Percentiles rank a stretch among this genome's conserved stretches.
Evolutionary conservation across 805 yeast genomes (phyloP).

Genomic region (Starmerella vaccinii): DNA sequence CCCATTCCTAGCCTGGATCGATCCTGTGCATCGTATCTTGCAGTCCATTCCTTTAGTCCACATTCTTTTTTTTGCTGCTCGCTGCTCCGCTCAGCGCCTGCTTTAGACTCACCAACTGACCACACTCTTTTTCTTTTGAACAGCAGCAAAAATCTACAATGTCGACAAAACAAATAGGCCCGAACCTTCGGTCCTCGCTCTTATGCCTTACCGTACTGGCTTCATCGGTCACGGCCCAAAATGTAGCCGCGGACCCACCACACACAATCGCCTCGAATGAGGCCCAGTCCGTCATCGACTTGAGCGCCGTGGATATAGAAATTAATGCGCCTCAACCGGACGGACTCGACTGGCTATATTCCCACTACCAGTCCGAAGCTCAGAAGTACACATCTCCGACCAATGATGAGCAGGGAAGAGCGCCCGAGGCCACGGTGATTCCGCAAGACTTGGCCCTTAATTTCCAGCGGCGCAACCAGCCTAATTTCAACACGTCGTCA

Average conservation of each 20-base stretch:
- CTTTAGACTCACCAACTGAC: conserved; percentile 1
- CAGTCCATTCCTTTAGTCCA: not conserved
- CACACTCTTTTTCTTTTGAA: not conserved
- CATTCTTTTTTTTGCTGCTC: not conserved
- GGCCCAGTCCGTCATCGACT: not conserved
- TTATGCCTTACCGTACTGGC: not conserved
- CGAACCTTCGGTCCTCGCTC: not conserved
- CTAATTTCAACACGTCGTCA: conserved; percentile 1
- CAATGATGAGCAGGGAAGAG: not conserved
- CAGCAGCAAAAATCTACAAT: not conserved
- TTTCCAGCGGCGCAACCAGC: conserved; percentile 1
- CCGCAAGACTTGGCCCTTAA: not conserved
- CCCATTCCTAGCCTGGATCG: not conserved
- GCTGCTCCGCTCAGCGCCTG: not conserved
- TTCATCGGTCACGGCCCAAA: not conserved
- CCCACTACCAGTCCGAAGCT: not conserved
- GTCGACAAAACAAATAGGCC: not conserved
- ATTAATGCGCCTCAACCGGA: not conserved
- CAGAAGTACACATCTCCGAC: not conserved
- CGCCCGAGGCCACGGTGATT: not conserved
- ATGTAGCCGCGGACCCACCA: not conserved
- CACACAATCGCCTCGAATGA: not conserved
- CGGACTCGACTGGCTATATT: not conserved
- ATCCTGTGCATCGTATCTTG: not conserved
- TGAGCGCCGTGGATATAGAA: not conserved